Evolutionary conservation across 805 yeast genomes (phyloP), one percentile per base, ranked within the genome.

Genomic region (Schizosaccharomyces japonicus): DNA sequence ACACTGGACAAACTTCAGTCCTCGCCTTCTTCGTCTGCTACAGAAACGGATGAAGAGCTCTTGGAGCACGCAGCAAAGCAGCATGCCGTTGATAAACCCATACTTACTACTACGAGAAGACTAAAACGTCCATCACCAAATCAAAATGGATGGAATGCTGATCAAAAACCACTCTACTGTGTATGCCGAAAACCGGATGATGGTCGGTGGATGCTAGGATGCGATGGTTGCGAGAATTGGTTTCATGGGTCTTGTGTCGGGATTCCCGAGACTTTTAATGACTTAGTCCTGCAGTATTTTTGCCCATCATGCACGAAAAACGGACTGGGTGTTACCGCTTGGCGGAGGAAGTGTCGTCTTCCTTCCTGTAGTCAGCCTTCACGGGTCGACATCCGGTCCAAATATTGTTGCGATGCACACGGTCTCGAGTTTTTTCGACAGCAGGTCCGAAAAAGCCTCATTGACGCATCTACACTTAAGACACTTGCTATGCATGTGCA

Each of bases 191-290:
- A 69, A 51, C 78, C 83, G 0, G 95, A 85, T 55, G 67, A 70
- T 50, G 90, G 85, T 1, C 76, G 73, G 50, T 63, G 84, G 58
- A 85, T 85, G 95, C 79, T 85, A n/a, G 82, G 80, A 0, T 84
- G 95, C 58, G 95, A 84, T 58, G 85, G 82, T 4, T 85, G 95
- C 61, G 94, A 83, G 56, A 94, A 82, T 50, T 85, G 95, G 95
- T 85, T 70, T 57, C 95, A 85, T 61, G 81, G 84, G 60, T 64
- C 63, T 44, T 85, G 95, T 58, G 72, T 84, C 69, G 68, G 68
- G 47, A 57, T 83, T 32, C 67, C 75, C 47, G 58, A 58, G 6
- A 61, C 65, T 48, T 70, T 69, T 55, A 67, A 71, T 49, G 66
- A 68, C 34, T 63, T 83, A 47, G 75, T 83, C 8, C 66, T 71